Base-by-base conservation (phyloP, 805 yeast genomes). In the Yarrowia alimentaria region DNA sequence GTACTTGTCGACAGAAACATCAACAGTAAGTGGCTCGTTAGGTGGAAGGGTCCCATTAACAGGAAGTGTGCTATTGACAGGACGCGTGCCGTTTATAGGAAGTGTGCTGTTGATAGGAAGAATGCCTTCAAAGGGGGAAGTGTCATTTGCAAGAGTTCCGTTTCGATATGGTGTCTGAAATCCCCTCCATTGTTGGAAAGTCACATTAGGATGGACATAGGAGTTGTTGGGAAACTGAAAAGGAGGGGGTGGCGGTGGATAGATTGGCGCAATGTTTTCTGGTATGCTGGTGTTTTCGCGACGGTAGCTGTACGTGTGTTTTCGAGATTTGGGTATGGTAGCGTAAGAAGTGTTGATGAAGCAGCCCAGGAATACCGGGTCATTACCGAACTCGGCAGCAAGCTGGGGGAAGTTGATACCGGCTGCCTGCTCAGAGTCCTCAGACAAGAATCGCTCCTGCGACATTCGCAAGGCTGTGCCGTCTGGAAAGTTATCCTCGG, bases 391-490 rank as follows among this genome's bases (percentile, higher is more conserved):
- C 20, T 37, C 43, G 1, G 16, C 30, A 12, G 43, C 43, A 21
- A 37, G 8, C 21, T 24, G 43, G 18, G 43, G 43, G 14, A 37
- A 37, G 8, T 29, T 24, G 16, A 37, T 37, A 12, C 43, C 43
- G 6, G 43, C 30, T 4, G 43, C 43, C 22, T 37, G 43, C 22
- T 37, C 43, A 12, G 43, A 37, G 22, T 24, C n/a, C n/a, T 37
- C 43, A 6, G 30, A 24, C 1, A 37, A n/a, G 11, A 24, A 37
- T n/a, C 43, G 6, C 16, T 37, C 30, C 7, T 76, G 82, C 7
- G 85, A 77, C 35, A 63, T 60, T 13, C 73, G 74, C 73, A 25
- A 81, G 74, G 64, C 79, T 79, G 60, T 83, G 83, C 65, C 64
- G 38, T 55, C 54, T 12, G 68, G 67, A 62, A 68, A 65, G 33